Base-by-base conservation (phyloP, 768 basidiomycete genomes). In the Naganishia onofrii region DNA sequence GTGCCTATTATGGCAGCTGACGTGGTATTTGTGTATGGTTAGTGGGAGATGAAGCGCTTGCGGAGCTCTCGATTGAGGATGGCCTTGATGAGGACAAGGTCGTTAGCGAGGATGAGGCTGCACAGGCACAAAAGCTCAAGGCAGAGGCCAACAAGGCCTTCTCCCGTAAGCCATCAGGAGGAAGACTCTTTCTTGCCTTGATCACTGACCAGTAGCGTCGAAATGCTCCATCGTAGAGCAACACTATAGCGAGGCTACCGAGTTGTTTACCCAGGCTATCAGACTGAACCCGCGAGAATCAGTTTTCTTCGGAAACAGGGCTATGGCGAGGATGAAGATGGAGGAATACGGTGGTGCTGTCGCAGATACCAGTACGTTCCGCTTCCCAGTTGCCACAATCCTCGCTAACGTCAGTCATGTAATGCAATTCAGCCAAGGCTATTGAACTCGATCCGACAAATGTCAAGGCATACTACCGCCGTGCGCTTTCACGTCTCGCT, bases 271-370 rank as follows among this genome's bases (percentile, higher is more conserved):
- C 2, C 82, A 88, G 44, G 92, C 95, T 1, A 90, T 98, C 74
- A 88, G 89, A 73, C 86, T 88, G 77, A 93, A 99, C 78, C 93
- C 93, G 0, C 83, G 84, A 67, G 95, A 97, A 75, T 83, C 93
- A 65, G 93, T 92, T 17, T 81, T 95, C 65, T 98, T 91, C 90
- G 93, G 90, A 78, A 98, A 98, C 82, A 86, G 95, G 44, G 93
- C 96, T 1, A 91, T 92, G 81, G 86, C 91, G 17, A 87, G 95
- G 63, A 92, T 94, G 81, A 96, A 91, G 82, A 82, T 98, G 67
- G 84, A 99, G 80, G 89, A 99, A 82, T 89, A 90, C 76, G 96
- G 96, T 3, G 93, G 93, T 77, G 96, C 93, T 19, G 85, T 95
- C 31, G 83, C 84, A 32, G 95, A 97, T 83, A 88, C 92, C 51